Conservation (phyloP, 345 rosid species). For the Murraya koenigii region DNA sequence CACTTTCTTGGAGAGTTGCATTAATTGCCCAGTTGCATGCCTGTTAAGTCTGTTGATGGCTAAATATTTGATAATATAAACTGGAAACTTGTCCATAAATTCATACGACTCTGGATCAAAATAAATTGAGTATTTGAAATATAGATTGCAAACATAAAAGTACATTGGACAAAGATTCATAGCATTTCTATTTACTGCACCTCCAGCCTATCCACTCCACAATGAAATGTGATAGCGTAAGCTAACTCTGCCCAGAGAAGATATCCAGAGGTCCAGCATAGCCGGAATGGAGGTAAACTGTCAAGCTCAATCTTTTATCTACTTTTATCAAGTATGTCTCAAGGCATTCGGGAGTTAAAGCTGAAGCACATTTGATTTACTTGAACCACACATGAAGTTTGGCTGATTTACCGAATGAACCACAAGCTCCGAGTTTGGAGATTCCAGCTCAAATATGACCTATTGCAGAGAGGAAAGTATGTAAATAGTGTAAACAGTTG, state of each 20-base stretch:
- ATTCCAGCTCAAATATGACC: slow-evolving; percentile 77
- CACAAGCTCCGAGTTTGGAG: slow-evolving; percentile 43
- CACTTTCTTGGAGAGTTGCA: neutral
- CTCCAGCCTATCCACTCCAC: neutral
- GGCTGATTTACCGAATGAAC: slow-evolving; percentile 47
- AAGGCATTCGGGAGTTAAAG: slow-evolving; percentile 15
- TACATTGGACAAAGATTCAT: neutral
- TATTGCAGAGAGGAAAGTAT: slow-evolving; percentile 14
- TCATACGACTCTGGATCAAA: too few relatives aligned
- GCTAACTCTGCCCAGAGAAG: neutral
- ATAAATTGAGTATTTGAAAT: neutral
- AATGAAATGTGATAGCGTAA: too few relatives aligned
- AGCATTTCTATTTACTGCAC: neutral
- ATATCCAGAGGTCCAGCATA: neutral
- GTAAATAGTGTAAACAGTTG: neutral
- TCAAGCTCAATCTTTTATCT: neutral
- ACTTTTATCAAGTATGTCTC: neutral
- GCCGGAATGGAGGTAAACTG: neutral
- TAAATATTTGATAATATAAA: neutral
- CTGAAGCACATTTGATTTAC: slow-evolving; percentile 34
- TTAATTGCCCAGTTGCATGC: neutral
- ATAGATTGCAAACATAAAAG: neutral
- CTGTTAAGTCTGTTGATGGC: neutral
- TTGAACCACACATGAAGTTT: slow-evolving; percentile 60
- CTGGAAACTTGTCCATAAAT: neutral